phyloP scores from a whole-genome alignment of 169 alveolate species.

The Babesia bovis region DNA sequence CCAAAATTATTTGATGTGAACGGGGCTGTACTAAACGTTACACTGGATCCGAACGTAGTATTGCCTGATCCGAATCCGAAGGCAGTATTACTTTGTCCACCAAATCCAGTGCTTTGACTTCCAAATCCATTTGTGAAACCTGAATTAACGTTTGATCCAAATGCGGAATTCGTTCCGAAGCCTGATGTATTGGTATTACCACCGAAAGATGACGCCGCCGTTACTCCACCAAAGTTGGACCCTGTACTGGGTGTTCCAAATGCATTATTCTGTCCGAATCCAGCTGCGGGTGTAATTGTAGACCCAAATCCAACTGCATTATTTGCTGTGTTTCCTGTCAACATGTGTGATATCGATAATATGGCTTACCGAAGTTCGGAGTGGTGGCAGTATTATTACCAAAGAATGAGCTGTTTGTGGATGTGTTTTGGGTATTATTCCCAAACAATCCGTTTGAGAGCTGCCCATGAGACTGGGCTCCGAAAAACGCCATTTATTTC shows the following conservation, averaged over 20 bases:
- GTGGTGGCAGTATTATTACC: slow-evolving; percentile 2
- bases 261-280: slow-evolving; percentile 3
- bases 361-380: slow-evolving; percentile 14
- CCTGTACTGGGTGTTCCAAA: background rate
- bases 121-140: too few species aligned
- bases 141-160: too few species aligned
- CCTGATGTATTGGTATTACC: slow-evolving; percentile 4
- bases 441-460: slow-evolving; percentile 11
- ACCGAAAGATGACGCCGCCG: background rate
- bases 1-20: slow-evolving; percentile 11
- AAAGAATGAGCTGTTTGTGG: background rate
- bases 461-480: slow-evolving; percentile 1
- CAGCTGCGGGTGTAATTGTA: background rate
- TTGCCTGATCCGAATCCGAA: background rate
- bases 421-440: background rate
- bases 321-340: background rate
- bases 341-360: too few species aligned
- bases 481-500: slow-evolving; percentile 18
- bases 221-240: background rate
- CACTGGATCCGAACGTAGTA: background rate
- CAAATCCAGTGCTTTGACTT: slow-evolving; percentile 28
- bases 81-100: background rate
- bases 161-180: slow-evolving; percentile 12
- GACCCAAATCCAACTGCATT: slow-evolving; percentile 11
- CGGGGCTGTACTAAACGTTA: slow-evolving; percentile 6